Conservation (phyloP, 2,329 filamentous ascomycete genomes). For the Orbilia brochopaga region DNA sequence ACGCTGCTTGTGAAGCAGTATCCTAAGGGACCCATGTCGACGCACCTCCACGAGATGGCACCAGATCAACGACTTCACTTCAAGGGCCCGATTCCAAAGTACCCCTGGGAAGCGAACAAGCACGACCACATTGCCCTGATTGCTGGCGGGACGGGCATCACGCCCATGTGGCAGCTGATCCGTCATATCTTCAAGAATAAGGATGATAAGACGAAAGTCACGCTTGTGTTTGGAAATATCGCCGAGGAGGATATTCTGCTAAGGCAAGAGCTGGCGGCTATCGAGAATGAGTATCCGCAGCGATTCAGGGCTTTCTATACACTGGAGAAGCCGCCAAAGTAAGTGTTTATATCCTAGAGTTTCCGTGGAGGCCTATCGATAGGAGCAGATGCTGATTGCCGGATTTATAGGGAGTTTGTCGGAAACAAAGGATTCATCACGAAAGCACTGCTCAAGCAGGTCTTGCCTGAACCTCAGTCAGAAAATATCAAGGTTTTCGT, state of each 20-base stretch:
- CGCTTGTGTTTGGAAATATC: constrained; percentile 90
- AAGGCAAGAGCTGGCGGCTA: constrained; percentile 79
- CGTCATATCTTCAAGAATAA: constrained; percentile 88
- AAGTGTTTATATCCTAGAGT: constrained; percentile 30
- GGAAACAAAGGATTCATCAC: constrained; percentile 80
- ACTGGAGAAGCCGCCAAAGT: constrained; percentile 79
- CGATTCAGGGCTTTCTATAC: constrained; percentile 95
- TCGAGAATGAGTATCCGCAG: constrained; percentile 94
- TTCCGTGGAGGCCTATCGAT: not conserved
- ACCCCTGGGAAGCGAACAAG: constrained; percentile 83
- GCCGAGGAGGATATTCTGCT: constrained; percentile 88
- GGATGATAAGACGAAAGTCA: constrained; percentile 95
- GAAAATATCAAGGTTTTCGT: constrained; percentile 97
- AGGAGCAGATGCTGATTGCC: not conserved
- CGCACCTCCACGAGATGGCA: constrained; percentile 81
- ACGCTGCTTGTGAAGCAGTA: constrained; percentile 94
- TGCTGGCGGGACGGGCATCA: constrained; percentile 95
- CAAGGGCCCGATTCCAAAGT: constrained; percentile 96
- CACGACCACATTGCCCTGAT: constrained; percentile 85
- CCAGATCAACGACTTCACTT: constrained; percentile 83
- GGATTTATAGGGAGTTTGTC: constrained; percentile 65
- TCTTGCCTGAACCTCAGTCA: constrained; percentile 87
- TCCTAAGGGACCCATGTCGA: constrained; percentile 87
- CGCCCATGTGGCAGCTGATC: constrained; percentile 94
- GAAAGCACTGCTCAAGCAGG: constrained; percentile 93